Evolutionary conservation across 257 asterid genomes (phyloP), one percentile per base, ranked within the genome.

Genomic region (Plantago elongata): DNA sequence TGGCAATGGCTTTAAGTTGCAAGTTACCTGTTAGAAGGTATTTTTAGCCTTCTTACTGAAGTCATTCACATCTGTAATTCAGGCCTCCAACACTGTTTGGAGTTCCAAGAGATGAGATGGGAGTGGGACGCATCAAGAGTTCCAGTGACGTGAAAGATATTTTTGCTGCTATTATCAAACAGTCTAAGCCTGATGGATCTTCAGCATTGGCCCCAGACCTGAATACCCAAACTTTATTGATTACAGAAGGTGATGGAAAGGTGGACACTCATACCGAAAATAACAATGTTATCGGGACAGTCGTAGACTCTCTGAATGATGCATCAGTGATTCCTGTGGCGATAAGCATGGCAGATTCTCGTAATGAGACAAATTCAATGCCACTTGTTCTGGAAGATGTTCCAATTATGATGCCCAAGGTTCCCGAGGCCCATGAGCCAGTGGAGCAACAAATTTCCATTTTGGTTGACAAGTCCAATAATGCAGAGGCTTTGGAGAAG

Each of bases 31-130:
- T 10, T 47, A 47, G 51, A 16, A 47, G 49, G n/a, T 14, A 47
- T 11, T 47, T 50, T 15, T 14, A 47, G 14, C n/a, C 34, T 51
- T 51, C 17, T 51, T 52, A 12, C 34, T 45, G 11, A 22, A 15
- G 61, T 56, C 29, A 66, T 56, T 30, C 43, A 46, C 51, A 46
- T 46, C 18, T 54, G 59, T 54, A 62, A 62, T 75, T 49, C 62
- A 93, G 97, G 87, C 61, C 80, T 34, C 92, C 97, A 4, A 93
- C 99, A 27, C 97, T 93, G 17, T 83, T 77, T 56, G 96, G 97
- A 61, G 90, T 82, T 56, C 96, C 99, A 62, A 83, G 96, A 84
- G 99, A 93, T 27, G 97, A 85, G 80, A 85, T 85, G 96, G 97
- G 96, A 54, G 84, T 85, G 96, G 97, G 96, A 54, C 99, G 84